Evolutionary conservation across 805 yeast species (phyloP).

Genomic region (Teunomyces atbi): DNA sequence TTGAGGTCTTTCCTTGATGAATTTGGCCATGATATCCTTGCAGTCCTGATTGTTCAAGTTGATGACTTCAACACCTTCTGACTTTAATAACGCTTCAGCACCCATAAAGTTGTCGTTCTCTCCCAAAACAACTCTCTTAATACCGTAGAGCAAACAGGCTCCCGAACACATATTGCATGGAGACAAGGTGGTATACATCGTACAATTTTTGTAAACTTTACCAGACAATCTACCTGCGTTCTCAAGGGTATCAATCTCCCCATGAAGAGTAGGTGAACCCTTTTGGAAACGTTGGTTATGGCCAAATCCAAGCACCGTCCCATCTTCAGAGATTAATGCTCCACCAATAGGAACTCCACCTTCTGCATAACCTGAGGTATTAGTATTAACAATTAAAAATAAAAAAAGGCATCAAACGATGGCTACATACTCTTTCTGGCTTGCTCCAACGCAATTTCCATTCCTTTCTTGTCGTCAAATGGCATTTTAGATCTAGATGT

Average conservation of each 20-base stretch:
- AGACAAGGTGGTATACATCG: constrained; percentile 87
- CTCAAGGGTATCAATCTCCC: constrained; percentile 86
- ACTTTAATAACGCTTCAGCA: constrained; percentile 70
- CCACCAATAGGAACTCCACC: constrained; percentile 95
- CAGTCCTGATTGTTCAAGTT: constrained; percentile 60
- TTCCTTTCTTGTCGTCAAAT: constrained; percentile 64
- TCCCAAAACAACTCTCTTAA: constrained; percentile 83
- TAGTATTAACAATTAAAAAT: not conserved
- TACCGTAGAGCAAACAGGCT: constrained; percentile 84
- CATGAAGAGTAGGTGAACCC: constrained; percentile 80
- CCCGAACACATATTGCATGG: constrained; percentile 98
- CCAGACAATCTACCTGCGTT: constrained; percentile 89
- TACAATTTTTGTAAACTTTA: constrained; percentile 73
- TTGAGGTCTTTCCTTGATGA: constrained; percentile 73
- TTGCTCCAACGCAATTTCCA: constrained; percentile 70
- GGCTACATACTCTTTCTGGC: constrained; percentile 54
- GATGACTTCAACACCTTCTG: constrained; percentile 71
- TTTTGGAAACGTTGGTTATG: constrained; percentile 90
- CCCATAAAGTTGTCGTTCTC: constrained; percentile 84
- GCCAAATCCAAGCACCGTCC: constrained; percentile 80
- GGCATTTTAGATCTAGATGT: constrained; percentile 28
- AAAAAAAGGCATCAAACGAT: not conserved
- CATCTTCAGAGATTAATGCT: constrained; percentile 68
- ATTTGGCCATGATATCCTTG: constrained; percentile 69
- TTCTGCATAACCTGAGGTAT: constrained; percentile 57